Percentiles rank a stretch among this genome's conserved stretches.
Conservation (phyloP, 768 basidiomycete genomes). For the Pulveroboletus ravenelii region DNA sequence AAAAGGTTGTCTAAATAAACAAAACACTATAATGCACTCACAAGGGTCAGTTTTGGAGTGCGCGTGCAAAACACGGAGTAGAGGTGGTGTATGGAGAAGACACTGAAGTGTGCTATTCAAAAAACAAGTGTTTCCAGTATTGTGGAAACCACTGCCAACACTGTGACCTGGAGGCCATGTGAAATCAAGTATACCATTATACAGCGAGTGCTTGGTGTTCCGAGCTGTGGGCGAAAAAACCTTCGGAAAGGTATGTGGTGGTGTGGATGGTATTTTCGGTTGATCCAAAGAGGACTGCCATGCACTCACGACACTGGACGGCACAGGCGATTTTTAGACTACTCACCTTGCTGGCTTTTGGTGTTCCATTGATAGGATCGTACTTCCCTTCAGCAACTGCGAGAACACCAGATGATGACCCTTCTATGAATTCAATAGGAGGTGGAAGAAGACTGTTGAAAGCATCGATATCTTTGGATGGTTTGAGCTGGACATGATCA, state of each 20-base stretch:
- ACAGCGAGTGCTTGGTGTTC: slow-evolving; percentile 38
- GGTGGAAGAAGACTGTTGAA: slow-evolving; percentile 78
- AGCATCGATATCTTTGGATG: slow-evolving; percentile 65
- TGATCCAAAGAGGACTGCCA: slow-evolving; percentile 15
- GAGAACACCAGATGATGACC: slow-evolving; percentile 72
- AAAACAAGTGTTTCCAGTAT: slow-evolving; percentile 94
- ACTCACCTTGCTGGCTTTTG: slow-evolving; percentile 51
- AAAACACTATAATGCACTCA: slow-evolving; percentile 35
- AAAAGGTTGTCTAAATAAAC: not conserved
- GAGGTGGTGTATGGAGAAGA: slow-evolving; percentile 85
- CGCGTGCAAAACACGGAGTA: slow-evolving; percentile 55
- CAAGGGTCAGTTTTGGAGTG: slow-evolving; percentile 53
- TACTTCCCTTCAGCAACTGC: slow-evolving; percentile 73
- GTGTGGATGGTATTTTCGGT: slow-evolving; percentile 21
- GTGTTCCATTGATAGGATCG: slow-evolving; percentile 71
- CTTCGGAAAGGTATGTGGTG: slow-evolving; percentile 30
- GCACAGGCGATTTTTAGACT: not conserved
- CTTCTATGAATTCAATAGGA: slow-evolving; percentile 80
- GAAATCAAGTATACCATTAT: slow-evolving; percentile 52
- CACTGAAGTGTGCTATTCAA: slow-evolving; percentile 94
- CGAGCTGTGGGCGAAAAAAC: slow-evolving; percentile 17
- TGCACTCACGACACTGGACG: slow-evolving; percentile 1
- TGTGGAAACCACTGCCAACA: slow-evolving; percentile 65
- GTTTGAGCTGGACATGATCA: slow-evolving; percentile 53
- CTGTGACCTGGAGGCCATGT: slow-evolving; percentile 52